Percentiles rank a stretch among this genome's conserved stretches.
Evolutionary conservation across 2,329 filamentous ascomycete genomes (phyloP).

Genomic region (Talaromyces rugulosus): DNA sequence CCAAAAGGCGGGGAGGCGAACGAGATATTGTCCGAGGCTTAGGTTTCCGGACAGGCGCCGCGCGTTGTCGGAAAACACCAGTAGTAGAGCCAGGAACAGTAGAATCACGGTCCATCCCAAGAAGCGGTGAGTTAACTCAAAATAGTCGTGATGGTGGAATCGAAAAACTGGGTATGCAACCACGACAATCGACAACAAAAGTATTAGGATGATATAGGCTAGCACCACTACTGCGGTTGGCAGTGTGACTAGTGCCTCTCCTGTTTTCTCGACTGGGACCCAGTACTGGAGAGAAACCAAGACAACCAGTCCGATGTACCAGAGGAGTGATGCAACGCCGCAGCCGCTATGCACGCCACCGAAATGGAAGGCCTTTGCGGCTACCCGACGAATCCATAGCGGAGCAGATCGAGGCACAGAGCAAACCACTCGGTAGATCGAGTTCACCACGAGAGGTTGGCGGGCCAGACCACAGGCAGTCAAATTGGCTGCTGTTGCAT

Average conservation of each 20-base stretch:
- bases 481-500: slow-evolving; percentile 45
- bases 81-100: slow-evolving; percentile 61
- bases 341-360: slow-evolving; percentile 54
- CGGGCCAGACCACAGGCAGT: slow-evolving; percentile 46
- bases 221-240: slow-evolving; percentile 46
- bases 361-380: slow-evolving; percentile 51
- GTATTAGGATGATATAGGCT: slow-evolving; percentile 54
- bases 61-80: slow-evolving; percentile 52
- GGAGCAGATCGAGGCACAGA: slow-evolving; percentile 44
- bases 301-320: slow-evolving; percentile 41
- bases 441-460: slow-evolving; percentile 52
- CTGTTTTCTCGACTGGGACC: slow-evolving; percentile 11
- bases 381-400: slow-evolving; percentile 41
- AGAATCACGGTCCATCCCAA: slow-evolving; percentile 64
- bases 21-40: slow-evolving; percentile 36
- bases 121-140: slow-evolving; percentile 69
- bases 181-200: slow-evolving; percentile 57
- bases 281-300: slow-evolving; percentile 31
- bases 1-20: slow-evolving; percentile 59
- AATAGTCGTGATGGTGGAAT: slow-evolving; percentile 60
- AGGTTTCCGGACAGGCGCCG: slow-evolving; percentile 27
- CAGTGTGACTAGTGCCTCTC: slow-evolving; percentile 15
- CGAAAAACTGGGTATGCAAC: slow-evolving; percentile 64
- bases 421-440: slow-evolving; percentile 44
- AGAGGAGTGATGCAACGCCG: slow-evolving; percentile 45